A percentile compares a stretch with the other conserved stretches of the same genome.
These are phyloP conservation scores for Mucor mucedo DNA, from an alignment of 371 early-diverging fungal species.

Conservation along the genomic window DNA sequence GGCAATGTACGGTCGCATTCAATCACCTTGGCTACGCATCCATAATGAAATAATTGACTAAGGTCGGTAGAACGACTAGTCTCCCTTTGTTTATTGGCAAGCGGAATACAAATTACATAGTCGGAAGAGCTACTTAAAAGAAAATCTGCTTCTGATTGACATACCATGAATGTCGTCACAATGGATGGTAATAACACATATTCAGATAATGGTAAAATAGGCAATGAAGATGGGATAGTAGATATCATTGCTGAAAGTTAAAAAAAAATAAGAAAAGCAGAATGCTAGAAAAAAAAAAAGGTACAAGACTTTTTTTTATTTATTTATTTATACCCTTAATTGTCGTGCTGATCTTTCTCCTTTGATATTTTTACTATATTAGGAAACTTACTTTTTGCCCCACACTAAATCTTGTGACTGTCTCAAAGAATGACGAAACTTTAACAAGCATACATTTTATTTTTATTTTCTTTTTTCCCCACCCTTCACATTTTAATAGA, in stretches of 20 bases:
- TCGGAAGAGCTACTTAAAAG: not conserved
- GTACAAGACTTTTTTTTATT: not conserved
- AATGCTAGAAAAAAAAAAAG: not conserved
- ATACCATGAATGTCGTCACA: conserved; percentile 23
- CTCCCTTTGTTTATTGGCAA: conserved; percentile 2
- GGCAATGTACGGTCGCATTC: conserved; percentile 32
- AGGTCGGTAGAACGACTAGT: conserved; percentile 10
- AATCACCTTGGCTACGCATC: conserved; percentile 37
- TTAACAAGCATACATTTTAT: not conserved
- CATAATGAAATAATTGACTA: conserved; percentile 26
- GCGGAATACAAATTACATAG: conserved; percentile 38
- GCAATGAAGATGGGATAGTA: conserved; percentile 15
- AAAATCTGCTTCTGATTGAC: conserved; percentile 23
- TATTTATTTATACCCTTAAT: conserved; percentile 4
- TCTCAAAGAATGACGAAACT: conserved; percentile 2
- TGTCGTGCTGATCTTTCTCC: conserved; percentile 2
- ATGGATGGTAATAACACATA: conserved; percentile 42
- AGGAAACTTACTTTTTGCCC: not conserved
- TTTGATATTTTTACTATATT: not conserved
- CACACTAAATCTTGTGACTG: conserved; percentile 9
- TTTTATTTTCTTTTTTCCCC: not conserved
- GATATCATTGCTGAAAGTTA: not conserved
- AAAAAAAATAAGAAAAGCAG: not conserved
- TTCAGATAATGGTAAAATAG: conserved; percentile 33
- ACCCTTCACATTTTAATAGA: conserved; percentile 3